phyloP scores from a whole-genome alignment of 192 early-diverging fungal genomes.

The Backusella westeae region DNA sequence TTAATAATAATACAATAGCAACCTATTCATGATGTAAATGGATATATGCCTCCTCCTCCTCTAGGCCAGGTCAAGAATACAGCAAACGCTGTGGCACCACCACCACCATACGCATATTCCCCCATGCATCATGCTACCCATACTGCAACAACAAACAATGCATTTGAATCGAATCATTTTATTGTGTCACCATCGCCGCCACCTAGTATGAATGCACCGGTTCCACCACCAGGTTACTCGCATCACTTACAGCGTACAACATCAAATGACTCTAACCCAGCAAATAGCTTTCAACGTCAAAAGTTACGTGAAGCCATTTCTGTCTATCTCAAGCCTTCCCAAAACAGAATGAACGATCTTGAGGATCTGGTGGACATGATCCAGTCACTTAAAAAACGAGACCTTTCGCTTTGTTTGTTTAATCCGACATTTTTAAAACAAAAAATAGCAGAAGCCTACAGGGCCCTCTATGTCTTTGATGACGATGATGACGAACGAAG shows the following conservation, averaged over 20 bases:
- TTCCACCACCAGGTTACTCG: background rate
- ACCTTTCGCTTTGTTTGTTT: constrained; percentile 32
- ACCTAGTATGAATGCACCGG: background rate
- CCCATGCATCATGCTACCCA: background rate
- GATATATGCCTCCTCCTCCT: background rate
- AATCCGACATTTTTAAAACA: constrained; percentile 29
- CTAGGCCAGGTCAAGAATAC: background rate
- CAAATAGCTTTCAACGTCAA: constrained; percentile 5
- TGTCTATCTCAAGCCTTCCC: background rate
- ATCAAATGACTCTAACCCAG: constrained; percentile 4
- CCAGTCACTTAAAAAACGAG: constrained; percentile 25
- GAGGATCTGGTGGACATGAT: constrained; percentile 36
- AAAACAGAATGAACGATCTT: constrained; percentile 10
- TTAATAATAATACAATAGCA: background rate
- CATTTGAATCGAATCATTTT: constrained; percentile 2
- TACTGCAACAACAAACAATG: background rate
- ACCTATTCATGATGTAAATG: background rate
- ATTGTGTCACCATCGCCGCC: constrained; percentile 8
- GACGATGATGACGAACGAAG: constrained; percentile 3
- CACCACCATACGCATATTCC: background rate
- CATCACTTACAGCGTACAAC: constrained; percentile 4
- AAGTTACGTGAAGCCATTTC: constrained; percentile 27
- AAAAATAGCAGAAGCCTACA: constrained; percentile 26
- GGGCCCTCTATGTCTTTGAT: constrained; percentile 20
- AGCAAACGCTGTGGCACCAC: background rate